phyloP scores from a whole-genome alignment of 2,329 filamentous ascomycete species.

The Verticillium dahliae region DNA sequence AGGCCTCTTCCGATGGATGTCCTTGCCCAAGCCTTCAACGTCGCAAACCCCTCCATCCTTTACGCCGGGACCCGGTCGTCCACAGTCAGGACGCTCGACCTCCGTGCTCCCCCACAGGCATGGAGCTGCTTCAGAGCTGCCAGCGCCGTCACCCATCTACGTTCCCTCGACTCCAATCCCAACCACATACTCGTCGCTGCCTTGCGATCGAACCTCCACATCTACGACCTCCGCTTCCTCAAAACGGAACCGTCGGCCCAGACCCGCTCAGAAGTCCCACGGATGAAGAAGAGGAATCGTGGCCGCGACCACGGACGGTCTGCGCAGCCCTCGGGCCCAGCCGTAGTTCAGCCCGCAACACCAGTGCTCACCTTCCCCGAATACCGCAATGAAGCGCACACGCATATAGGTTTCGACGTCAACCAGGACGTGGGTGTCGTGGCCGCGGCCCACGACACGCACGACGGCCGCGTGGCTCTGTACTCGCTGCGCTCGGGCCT shows the following conservation, averaged over 20 bases:
- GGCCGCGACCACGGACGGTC: neutral
- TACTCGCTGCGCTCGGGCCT: slow-evolving; percentile 43
- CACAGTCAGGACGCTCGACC: slow-evolving; percentile 37
- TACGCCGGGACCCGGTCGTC: slow-evolving; percentile 45
- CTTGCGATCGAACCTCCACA: slow-evolving; percentile 37
- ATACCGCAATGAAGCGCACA: slow-evolving; percentile 42
- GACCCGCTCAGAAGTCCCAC: neutral
- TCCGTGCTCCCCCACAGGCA: slow-evolving; percentile 27
- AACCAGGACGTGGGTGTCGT: slow-evolving; percentile 39
- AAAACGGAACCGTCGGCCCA: slow-evolving; percentile 2
- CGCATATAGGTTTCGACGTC: slow-evolving; percentile 46
- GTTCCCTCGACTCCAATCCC: slow-evolving; percentile 28
- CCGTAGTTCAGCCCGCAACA: neutral
- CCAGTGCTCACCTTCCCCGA: slow-evolving; percentile 38
- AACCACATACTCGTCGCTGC: slow-evolving; percentile 49
- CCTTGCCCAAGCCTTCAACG: slow-evolving; percentile 42
- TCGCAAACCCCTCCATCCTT: slow-evolving; percentile 34
- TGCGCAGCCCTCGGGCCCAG: neutral
- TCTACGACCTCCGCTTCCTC: slow-evolving; percentile 50
- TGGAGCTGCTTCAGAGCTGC: slow-evolving; percentile 26
- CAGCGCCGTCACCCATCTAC: slow-evolving; percentile 42
- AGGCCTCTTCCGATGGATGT: slow-evolving; percentile 23
- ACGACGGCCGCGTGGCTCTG: slow-evolving; percentile 35
- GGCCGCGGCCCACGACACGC: slow-evolving; percentile 43
- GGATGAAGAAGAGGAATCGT: neutral